Evolutionary conservation across 2,329 filamentous ascomycete species (phyloP).

Genomic region (Arthrobotrys megalospora): DNA sequence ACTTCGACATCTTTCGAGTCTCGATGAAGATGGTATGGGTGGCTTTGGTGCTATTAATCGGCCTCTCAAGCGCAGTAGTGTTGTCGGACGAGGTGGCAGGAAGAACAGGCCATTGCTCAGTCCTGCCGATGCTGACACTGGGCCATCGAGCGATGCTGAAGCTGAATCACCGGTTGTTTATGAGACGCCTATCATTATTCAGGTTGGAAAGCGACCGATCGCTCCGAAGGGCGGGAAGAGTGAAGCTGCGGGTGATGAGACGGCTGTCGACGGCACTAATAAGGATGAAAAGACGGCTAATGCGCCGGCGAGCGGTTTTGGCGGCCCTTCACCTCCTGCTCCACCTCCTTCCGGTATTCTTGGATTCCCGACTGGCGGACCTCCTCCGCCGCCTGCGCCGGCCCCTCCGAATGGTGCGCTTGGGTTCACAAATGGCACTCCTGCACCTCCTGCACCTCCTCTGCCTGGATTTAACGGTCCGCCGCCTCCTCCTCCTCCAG

Average conservation of each 20-base stretch:
- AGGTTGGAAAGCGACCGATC: slow-evolving; percentile 78
- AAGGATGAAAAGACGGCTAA: slow-evolving; percentile 40
- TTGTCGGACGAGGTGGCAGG: slow-evolving; percentile 27
- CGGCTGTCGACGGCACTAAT: slow-evolving; percentile 66
- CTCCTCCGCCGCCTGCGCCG: slow-evolving; percentile 65
- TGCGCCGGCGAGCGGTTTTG: slow-evolving; percentile 53
- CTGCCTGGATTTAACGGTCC: slow-evolving; percentile 67
- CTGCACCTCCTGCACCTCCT: slow-evolving; percentile 67
- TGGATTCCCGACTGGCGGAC: slow-evolving; percentile 62
- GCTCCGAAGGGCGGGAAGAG: slow-evolving; percentile 79
- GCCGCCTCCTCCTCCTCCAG: slow-evolving; percentile 69
- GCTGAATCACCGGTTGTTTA: slow-evolving; percentile 77
- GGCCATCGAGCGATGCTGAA: slow-evolving; percentile 65
- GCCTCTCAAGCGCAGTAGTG: slow-evolving; percentile 67
- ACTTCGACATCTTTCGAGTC: slow-evolving; percentile 61
- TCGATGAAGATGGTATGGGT: slow-evolving; percentile 51
- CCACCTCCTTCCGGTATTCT: slow-evolving; percentile 66
- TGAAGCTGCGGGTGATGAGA: slow-evolving; percentile 67
- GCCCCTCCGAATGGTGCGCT: slow-evolving; percentile 68
- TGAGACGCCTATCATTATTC: slow-evolving; percentile 83
- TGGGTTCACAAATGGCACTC: slow-evolving; percentile 66
- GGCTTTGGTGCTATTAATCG: slow-evolving; percentile 76
- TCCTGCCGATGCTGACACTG: slow-evolving; percentile 37
- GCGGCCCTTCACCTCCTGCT: slow-evolving; percentile 65
- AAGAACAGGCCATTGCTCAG: slow-evolving; percentile 42